Conservation (phyloP, 805 yeast species). For the Kazachstania bromeliacearum region DNA sequence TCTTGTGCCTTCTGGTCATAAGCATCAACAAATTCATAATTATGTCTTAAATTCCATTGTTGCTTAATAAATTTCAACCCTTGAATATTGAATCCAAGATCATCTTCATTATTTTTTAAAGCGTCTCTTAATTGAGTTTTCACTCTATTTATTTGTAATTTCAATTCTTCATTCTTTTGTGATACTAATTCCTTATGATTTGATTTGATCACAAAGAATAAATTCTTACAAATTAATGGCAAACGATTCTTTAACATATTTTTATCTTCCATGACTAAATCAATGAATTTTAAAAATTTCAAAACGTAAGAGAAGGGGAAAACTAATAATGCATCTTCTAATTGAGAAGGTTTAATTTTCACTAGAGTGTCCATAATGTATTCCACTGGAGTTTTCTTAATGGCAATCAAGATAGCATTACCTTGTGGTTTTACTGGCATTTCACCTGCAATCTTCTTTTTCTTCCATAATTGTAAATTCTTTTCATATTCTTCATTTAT, state of each 20-base stretch:
- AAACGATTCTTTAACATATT: conserved; percentile 42
- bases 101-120: conserved; percentile 42
- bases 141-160: conserved; percentile 55
- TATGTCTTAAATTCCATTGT: conserved; percentile 74
- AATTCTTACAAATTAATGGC: conserved; percentile 59
- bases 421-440: conserved; percentile 54
- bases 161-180: conserved; percentile 54
- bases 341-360: conserved; percentile 70
- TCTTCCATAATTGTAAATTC: conserved; percentile 34
- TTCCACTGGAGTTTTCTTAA: conserved; percentile 60
- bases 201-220: conserved; percentile 62
- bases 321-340: conserved; percentile 87
- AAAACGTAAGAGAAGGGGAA: conserved; percentile 80
- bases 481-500: conserved; percentile 41
- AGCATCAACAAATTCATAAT: conserved; percentile 62
- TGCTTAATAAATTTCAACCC: conserved; percentile 66
- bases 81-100: conserved; percentile 75
- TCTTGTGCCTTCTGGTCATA: conserved; percentile 44
- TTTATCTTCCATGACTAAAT: conserved; percentile 55
- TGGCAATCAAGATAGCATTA: conserved; percentile 66
- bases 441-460: conserved; percentile 33
- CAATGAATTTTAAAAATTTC: conserved; percentile 61
- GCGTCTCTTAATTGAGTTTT: conserved; percentile 51
- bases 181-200: conserved; percentile 73
- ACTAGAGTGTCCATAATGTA: conserved; percentile 66